A percentile compares a stretch with the other conserved stretches of the same genome.
These are phyloP conservation scores for Geotrichum cucujoidarum DNA, from an alignment of 1,139 yeast genomes.

Conservation along the genomic window DNA sequence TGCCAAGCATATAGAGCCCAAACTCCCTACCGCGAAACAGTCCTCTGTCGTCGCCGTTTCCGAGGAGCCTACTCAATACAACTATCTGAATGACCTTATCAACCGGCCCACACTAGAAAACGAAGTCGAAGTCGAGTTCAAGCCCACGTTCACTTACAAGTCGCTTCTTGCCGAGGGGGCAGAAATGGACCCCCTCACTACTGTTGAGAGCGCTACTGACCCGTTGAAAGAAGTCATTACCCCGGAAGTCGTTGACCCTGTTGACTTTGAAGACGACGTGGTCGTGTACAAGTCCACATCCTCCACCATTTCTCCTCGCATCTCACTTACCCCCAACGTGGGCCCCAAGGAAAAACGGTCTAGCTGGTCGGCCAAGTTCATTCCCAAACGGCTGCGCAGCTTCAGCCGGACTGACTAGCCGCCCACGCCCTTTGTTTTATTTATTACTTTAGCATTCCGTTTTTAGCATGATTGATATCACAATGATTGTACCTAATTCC, in stretches of 20 bases:
- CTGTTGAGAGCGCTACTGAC: neutral
- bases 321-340: no score
- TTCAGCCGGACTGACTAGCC: neutral
- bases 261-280: neutral
- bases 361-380: conserved; percentile 3
- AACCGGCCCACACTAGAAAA: neutral
- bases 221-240: neutral
- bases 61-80: neutral
- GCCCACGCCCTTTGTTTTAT: no score
- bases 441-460: no score
- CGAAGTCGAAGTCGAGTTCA: neutral
- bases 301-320: neutral
- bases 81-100: neutral
- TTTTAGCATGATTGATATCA: no score
- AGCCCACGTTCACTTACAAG: neutral
- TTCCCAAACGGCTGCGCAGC: neutral
- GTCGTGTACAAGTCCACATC: neutral
- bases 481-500: no score
- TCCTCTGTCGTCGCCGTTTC: neutral
- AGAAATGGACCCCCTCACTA: neutral
- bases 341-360: neutral
- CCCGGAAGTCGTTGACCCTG: neutral
- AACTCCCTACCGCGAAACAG: neutral
- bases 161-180: neutral
- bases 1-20: neutral